These are phyloP conservation scores for Loxodes magnus DNA, from an alignment of 73 alveolate genomes.

Conservation along the genomic window DNA sequence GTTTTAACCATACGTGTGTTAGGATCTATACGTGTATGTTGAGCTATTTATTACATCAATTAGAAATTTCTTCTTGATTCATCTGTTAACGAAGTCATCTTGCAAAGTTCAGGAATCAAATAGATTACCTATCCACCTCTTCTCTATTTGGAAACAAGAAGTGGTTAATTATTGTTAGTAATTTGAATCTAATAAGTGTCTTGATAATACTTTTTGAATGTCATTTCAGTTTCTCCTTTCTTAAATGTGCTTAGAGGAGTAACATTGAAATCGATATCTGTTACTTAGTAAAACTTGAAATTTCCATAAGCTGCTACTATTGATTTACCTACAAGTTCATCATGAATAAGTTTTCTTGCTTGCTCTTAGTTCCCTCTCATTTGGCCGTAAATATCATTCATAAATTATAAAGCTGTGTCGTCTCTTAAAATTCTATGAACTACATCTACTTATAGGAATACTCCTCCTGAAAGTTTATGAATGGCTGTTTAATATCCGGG, in stretches of 20 bases:
- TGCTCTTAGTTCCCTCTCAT: too few relatives aligned
- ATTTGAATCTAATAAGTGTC: conserved; percentile 53
- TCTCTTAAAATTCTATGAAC: too few relatives aligned
- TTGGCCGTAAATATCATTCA: too few relatives aligned
- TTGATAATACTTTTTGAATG: conserved; percentile 64
- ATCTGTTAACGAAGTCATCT: conserved; percentile 76
- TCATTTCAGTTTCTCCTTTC: conserved; percentile 41
- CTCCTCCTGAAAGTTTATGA: too few relatives aligned
- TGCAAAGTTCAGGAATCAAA: conserved; percentile 71
- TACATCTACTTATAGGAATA: too few relatives aligned
- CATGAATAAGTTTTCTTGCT: too few relatives aligned
- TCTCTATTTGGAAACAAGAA: conserved; percentile 29
- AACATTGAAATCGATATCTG: conserved; percentile 46
- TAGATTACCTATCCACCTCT: too few relatives aligned
- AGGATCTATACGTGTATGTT: conserved; percentile 27
- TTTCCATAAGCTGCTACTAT: conserved; percentile 60
- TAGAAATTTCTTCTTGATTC: conserved; percentile 59
- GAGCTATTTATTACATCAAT: conserved; percentile 61
- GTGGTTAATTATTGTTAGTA: conserved; percentile 44
- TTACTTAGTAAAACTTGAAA: conserved; percentile 53
- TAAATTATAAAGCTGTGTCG: too few relatives aligned
- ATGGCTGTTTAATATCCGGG: too few relatives aligned
- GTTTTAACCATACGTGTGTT: too few relatives aligned
- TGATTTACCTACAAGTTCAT: conserved; percentile 36
- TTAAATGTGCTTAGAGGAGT: conserved; percentile 60